These are phyloP conservation scores for Arthrobotrys sphaeroides DNA, from an alignment of 2,329 filamentous ascomycete genomes.

Conservation along the genomic window DNA sequence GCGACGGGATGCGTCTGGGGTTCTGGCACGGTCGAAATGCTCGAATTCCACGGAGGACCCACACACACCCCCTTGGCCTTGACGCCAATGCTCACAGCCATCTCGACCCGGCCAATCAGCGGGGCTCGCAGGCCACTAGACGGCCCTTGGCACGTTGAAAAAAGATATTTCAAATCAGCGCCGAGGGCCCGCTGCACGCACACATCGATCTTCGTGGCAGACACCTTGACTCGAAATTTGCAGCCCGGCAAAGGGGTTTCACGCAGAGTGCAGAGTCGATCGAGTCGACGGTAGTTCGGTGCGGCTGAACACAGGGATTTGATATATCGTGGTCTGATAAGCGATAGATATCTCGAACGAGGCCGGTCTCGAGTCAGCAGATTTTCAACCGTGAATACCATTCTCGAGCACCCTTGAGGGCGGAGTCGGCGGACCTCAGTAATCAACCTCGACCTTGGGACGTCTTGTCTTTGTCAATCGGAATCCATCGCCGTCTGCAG, in stretches of 20 bases:
- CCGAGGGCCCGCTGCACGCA: not conserved
- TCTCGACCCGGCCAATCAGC: constrained; percentile 19
- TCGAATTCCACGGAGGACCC: not conserved
- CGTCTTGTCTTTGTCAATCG: not conserved
- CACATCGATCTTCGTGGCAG: not conserved
- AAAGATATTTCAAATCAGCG: constrained; percentile 32
- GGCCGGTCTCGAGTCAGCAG: not conserved
- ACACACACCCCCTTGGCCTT: not conserved
- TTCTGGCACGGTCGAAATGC: not conserved
- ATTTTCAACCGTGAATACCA: too few species aligned
- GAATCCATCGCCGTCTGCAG: constrained; percentile 11
- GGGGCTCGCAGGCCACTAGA: not conserved
- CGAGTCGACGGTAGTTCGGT: too few species aligned
- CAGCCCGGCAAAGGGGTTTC: constrained; percentile 3
- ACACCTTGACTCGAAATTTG: constrained; percentile 4
- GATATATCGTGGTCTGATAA: constrained; percentile 14
- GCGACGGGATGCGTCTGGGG: not conserved
- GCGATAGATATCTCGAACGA: constrained; percentile 10
- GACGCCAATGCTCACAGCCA: not conserved
- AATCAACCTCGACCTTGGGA: not conserved
- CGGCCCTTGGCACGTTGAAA: not conserved
- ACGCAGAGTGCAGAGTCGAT: too few species aligned
- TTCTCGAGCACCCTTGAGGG: not conserved
- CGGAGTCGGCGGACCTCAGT: not conserved
- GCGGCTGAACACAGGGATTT: constrained; percentile 32